Evolutionary conservation across 768 basidiomycete genomes (phyloP), one percentile per base, ranked within the genome.

Genomic region (Suillus alpinus): DNA sequence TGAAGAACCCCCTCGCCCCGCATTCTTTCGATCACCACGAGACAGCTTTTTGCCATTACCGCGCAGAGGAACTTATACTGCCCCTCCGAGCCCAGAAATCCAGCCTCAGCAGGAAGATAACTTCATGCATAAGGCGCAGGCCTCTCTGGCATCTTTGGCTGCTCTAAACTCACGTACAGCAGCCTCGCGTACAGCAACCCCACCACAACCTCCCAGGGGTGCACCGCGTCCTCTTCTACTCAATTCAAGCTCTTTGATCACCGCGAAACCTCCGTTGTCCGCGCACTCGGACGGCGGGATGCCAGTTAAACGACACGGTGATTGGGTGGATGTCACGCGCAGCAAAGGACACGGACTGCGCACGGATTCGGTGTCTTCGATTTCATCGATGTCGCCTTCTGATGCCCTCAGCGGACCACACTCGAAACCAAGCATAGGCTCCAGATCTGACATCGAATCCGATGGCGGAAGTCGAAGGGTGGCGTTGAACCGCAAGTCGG

Each of bases 161-260:
- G 72, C 80, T 26, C 71, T 85, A 53, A 67, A 71, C 37, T 65
- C 71, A 6, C 76, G 71, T 29, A 52, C 67, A 9, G 46, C 67
- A 46, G 64, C 75, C 40, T 64, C 71, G 6, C 76, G 72, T 32
- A 55, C 67, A 13, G 49, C 67, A 47, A 65, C 76, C 14, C 72
- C 79, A 26, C 70, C 76, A 6, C 60, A 73, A 29, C 63, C 70
- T 3, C 63, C 80, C 2, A 89, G 83, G 75, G 73, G 77, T 52
- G 87, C 77, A 1, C 91, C 91, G 0, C 80, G 81, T 8, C 91
- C 91, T 0, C 76, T 93, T 39, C 74, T 91, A 50, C 77, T 93
- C 41, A 85, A 73, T 67, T 83, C 88, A 26, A 75, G 77, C 1
- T 76, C 78, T 14, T 68, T 78, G 4, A 76, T 84, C 14, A 78